A percentile compares a stretch with the other conserved stretches of the same genome.
Conservation (phyloP, 2,329 filamentous ascomycete species). For the Colletotrichum shisoi region DNA sequence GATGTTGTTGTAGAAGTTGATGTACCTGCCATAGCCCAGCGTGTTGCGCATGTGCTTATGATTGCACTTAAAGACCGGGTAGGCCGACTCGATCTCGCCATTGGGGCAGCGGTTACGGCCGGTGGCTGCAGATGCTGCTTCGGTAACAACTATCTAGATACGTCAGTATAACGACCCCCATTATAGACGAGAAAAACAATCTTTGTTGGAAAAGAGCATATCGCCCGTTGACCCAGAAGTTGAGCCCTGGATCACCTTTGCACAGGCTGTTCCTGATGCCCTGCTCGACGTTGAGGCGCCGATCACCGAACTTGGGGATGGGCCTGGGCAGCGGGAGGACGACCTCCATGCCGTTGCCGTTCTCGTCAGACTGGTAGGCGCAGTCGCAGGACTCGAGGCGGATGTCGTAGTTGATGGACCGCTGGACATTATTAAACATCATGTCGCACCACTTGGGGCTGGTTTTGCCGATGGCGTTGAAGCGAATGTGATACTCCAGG, state of each 20-base stretch:
- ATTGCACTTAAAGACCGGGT: constrained; percentile 5
- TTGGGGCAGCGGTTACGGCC: constrained; percentile 9
- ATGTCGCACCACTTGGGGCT: constrained; percentile 28
- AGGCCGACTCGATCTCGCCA: not conserved
- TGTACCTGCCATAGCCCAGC: constrained; percentile 3
- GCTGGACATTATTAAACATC: constrained; percentile 2
- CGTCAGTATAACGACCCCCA: not conserved
- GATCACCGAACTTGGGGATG: constrained; percentile 2
- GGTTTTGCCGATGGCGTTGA: constrained; percentile 21
- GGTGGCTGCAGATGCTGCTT: constrained; percentile 17
- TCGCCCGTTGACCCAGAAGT: constrained; percentile 25
- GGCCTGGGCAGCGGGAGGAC: constrained; percentile 5
- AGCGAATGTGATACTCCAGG: constrained; percentile 27
- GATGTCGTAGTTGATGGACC: not conserved
- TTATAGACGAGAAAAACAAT: fast-evolving
- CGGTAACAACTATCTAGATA: constrained; percentile 19
- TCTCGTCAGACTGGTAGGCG: constrained; percentile 11
- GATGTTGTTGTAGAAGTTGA: constrained; percentile 8
- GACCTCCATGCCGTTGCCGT: constrained; percentile 20
- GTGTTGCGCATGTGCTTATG: not conserved
- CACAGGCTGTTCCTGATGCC: constrained; percentile 22
- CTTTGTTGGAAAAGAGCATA: not conserved
- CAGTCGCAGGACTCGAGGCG: constrained; percentile 13
- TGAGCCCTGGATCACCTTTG: constrained; percentile 6
- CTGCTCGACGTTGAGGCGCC: constrained; percentile 17